Base-by-base conservation (phyloP, 2,329 filamentous ascomycete genomes). In the Gremmenia infestans region DNA sequence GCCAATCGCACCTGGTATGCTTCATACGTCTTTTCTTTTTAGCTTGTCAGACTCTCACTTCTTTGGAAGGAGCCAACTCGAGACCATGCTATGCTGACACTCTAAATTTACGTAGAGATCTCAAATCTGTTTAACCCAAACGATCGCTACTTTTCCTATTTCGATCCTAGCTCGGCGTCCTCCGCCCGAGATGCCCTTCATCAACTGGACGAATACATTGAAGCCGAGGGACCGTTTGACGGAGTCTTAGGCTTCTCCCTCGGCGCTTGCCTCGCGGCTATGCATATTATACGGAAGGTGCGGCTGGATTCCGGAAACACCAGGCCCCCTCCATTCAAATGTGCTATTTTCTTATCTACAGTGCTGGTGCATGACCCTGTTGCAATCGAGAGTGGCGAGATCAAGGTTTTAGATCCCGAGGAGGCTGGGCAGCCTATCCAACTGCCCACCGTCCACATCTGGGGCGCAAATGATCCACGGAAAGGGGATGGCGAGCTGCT, bases 241-340 rank as follows among this genome's bases (percentile, higher is more conserved):
- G 60, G 49, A 11, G 54, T 59, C 1, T 15, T 62, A 9, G 58
- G 32, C 9, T 62, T 59, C 42, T 59, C 56, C 11, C 56, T 59
- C 40, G 60, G 58, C 11, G 58, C 56, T 2, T 76, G 76, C 0
- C 73, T 80, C 9, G 81, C 80, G 9, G 32, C 53, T 4, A 58
- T 50, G 5, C 49, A 40, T 5, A 25, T 60, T 3, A 25, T 49
- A 9, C 47, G 43, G 23, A 23, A 51, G 42, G 7, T 25, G 5
- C 23, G n/a, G 14, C 32, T 39, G 19, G 11, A 40, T 32, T n/a
- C 35, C 11, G 32, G 4, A 45, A 8, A 28, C 32, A 2, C 12
- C 32, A 25, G 4, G 17, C 11, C n/a, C 5, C 51, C 43, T 1
- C 19, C 42, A 8, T 58, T 60, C 48, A 56, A 54, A 39, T 60